These are phyloP conservation scores for Mollisiaceae sp. DNA, from an alignment of 2,329 filamentous ascomycete species.

Conservation along the genomic window DNA sequence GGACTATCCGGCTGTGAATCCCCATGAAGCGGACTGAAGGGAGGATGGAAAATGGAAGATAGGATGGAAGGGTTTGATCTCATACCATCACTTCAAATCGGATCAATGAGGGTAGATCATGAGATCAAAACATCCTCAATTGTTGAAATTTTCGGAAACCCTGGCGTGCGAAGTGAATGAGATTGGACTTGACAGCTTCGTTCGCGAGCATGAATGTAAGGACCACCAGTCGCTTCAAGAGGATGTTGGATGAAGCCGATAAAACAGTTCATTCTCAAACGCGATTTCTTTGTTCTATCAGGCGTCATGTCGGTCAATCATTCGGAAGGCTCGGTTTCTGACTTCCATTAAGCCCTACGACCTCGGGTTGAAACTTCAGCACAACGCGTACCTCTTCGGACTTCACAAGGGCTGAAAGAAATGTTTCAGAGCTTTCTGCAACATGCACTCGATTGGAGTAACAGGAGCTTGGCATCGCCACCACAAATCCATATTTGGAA, in stretches of 20 bases:
- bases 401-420: conserved; percentile 12
- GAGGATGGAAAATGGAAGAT: background rate
- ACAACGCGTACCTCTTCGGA: conserved; percentile 1
- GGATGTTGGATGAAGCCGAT: background rate
- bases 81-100: background rate
- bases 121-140: background rate
- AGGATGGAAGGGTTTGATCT: background rate
- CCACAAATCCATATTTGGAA: conserved; percentile 18
- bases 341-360: background rate
- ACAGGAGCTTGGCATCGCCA: conserved; percentile 21
- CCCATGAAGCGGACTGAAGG: conserved; percentile 1
- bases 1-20: background rate
- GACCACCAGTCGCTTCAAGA: conserved; percentile 4
- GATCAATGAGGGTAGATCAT: background rate
- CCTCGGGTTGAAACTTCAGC: background rate
- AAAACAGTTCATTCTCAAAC: background rate
- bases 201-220: conserved; percentile 4
- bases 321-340: background rate
- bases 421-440: conserved; percentile 18
- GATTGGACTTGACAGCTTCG: background rate
- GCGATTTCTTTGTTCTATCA: background rate
- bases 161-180: background rate
- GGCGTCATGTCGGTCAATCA: background rate
- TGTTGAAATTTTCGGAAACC: background rate
- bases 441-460: conserved; percentile 16